Evolutionary conservation across 106 monocot species (phyloP).

Genomic region (Phalaenopsis aphrodite): DNA sequence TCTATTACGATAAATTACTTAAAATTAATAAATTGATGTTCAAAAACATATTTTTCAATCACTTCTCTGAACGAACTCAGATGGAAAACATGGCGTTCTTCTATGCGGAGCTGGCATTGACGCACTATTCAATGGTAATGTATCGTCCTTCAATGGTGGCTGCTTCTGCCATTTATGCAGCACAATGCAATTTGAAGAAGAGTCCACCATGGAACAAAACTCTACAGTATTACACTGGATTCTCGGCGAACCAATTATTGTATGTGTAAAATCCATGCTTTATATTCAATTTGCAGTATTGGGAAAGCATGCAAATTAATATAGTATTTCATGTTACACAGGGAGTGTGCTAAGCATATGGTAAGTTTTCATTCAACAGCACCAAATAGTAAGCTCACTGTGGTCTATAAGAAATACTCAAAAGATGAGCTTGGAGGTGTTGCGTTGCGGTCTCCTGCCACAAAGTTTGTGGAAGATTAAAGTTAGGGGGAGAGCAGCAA

Average conservation of each 20-base stretch:
- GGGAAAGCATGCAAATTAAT: neutral
- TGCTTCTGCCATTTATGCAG: constrained; percentile 57
- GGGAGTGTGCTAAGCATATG: constrained; percentile 28
- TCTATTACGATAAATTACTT: too few relatives aligned
- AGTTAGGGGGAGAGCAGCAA: neutral
- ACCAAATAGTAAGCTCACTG: constrained; percentile 37
- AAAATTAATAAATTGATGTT: neutral
- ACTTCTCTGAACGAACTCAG: constrained; percentile 1
- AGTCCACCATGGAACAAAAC: constrained; percentile 49
- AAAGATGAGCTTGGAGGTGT: constrained; percentile 25
- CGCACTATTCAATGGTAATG: constrained; percentile 38
- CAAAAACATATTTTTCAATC: neutral
- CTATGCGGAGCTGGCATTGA: constrained; percentile 49
- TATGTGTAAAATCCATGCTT: constrained; percentile 19
- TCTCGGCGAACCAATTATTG: constrained; percentile 38
- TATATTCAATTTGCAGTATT: neutral
- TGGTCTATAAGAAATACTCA: constrained; percentile 53
- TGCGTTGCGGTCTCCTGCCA: constrained; percentile 35
- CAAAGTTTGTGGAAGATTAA: constrained; percentile 15
- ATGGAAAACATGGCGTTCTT: constrained; percentile 60
- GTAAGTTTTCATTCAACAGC: constrained; percentile 28
- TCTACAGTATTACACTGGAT: constrained; percentile 43
- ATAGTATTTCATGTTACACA: constrained; percentile 4
- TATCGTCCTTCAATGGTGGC: constrained; percentile 52
- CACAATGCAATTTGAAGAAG: constrained; percentile 45